Evolutionary conservation across 2,329 filamentous ascomycete genomes (phyloP).

Genomic region (Monosporascus sp.): DNA sequence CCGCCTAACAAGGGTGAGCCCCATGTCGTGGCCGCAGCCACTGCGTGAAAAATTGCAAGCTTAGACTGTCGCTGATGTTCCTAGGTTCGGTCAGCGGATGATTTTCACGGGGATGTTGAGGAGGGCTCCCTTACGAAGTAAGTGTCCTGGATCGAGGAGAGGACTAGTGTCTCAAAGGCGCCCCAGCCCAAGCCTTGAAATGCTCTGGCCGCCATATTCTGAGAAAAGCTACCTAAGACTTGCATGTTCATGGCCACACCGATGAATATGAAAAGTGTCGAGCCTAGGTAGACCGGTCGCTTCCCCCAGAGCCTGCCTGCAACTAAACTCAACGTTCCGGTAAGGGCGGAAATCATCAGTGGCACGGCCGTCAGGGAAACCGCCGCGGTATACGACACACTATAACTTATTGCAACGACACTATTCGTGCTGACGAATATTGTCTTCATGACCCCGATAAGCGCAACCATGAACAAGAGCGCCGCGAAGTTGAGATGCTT

Average conservation of each 20-base stretch:
- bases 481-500: conserved; percentile 46
- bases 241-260: conserved; percentile 47
- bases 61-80: conserved; percentile 47
- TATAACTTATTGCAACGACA: conserved; percentile 36
- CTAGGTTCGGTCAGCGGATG: conserved; percentile 29
- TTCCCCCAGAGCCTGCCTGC: conserved; percentile 46
- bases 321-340: conserved; percentile 38
- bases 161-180: conserved; percentile 49
- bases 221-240: conserved; percentile 33
- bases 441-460: conserved; percentile 50
- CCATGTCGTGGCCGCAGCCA: conserved; percentile 44
- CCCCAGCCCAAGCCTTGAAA: conserved; percentile 57
- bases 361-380: conserved; percentile 49
- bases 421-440: conserved; percentile 45
- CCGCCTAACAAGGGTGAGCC: conserved; percentile 51
- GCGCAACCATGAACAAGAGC: conserved; percentile 40
- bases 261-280: conserved; percentile 40
- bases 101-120: background rate
- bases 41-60: conserved; percentile 39
- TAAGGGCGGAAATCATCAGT: conserved; percentile 43
- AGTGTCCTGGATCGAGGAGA: conserved; percentile 50
- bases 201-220: conserved; percentile 47
- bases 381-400: conserved; percentile 41
- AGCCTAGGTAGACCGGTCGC: conserved; percentile 46
- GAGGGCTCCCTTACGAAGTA: conserved; percentile 43